phyloP scores from a whole-genome alignment of 352 stramenopile species.

The Globisporangium echinulatum region DNA sequence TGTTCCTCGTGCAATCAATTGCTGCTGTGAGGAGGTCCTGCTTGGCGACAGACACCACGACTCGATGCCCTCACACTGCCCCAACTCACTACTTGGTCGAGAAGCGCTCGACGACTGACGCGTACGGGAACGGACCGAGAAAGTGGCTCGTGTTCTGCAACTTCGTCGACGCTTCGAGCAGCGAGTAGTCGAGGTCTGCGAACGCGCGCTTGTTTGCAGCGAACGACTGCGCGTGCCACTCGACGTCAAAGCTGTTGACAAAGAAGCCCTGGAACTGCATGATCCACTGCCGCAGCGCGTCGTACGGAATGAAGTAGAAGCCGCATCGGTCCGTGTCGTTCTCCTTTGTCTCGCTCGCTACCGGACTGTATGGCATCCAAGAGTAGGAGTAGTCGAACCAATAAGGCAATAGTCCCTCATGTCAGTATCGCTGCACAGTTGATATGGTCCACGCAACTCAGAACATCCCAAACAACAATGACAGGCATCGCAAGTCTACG shows the following conservation, averaged over 20 bases:
- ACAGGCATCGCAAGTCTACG: no score
- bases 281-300: slow-evolving; percentile 67
- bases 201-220: slow-evolving; percentile 44
- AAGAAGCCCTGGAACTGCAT: slow-evolving; percentile 78
- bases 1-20: no score
- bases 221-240: slow-evolving; percentile 69
- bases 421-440: no score
- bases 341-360: slow-evolving; percentile 50
- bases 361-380: slow-evolving; percentile 16
- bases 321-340: slow-evolving; percentile 74
- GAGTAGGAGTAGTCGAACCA: neutral
- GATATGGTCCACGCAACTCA: no score
- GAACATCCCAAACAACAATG: no score
- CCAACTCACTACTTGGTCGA: neutral
- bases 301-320: slow-evolving; percentile 84
- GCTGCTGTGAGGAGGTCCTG: no score
- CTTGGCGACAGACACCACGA: no score
- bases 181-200: slow-evolving; percentile 50
- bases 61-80: no score
- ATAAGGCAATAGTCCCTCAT: no score
- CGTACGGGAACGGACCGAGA: slow-evolving; percentile 67
- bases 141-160: slow-evolving; percentile 70
- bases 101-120: slow-evolving; percentile 51
- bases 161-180: slow-evolving; percentile 58
- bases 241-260: slow-evolving; percentile 75